phyloP scores from a whole-genome alignment of 2,329 filamentous ascomycete species.

The Pseudovirgaria hyperparasitica region DNA sequence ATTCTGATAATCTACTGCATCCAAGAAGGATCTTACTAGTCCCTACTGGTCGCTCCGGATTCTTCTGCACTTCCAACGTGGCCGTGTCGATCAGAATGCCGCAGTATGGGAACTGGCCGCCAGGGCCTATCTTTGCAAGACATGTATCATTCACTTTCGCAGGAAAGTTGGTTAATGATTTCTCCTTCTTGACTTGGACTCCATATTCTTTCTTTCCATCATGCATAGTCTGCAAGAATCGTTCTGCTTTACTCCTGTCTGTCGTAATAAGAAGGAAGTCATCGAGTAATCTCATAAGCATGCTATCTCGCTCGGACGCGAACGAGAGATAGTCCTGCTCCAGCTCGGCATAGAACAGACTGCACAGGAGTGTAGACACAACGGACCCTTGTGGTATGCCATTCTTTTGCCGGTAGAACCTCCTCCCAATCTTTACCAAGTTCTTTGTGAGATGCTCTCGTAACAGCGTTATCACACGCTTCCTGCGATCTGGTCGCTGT shows the following conservation, averaged over 20 bases:
- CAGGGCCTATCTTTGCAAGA: constrained; percentile 24
- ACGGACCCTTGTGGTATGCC: constrained; percentile 93
- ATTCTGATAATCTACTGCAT: too few relatives aligned
- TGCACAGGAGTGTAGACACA: constrained; percentile 76
- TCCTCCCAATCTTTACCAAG: constrained; percentile 77
- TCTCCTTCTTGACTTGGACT: constrained; percentile 60
- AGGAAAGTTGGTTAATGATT: constrained; percentile 79
- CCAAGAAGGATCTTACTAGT: too few relatives aligned
- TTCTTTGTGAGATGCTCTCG: constrained; percentile 73
- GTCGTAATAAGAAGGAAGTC: constrained; percentile 86
- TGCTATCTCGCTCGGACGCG: constrained; percentile 41
- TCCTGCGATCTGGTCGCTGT: constrained; percentile 43
- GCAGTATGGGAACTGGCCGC: constrained; percentile 72
- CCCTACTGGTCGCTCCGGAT: constrained; percentile 41
- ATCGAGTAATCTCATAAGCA: constrained; percentile 76
- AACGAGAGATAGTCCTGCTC: constrained; percentile 61
- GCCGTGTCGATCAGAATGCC: constrained; percentile 63
- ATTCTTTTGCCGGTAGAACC: constrained; percentile 71
- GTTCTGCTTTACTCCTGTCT: constrained; percentile 49
- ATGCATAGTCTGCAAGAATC: constrained; percentile 73
- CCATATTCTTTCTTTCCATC: constrained; percentile 67
- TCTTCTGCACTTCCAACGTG: constrained; percentile 63
- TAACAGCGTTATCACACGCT: constrained; percentile 55
- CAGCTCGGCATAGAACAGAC: constrained; percentile 88
- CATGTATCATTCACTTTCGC: constrained; percentile 36